Conservation (phyloP, 129 eudicot genomes). For the Helichrysum umbraculigerum region DNA sequence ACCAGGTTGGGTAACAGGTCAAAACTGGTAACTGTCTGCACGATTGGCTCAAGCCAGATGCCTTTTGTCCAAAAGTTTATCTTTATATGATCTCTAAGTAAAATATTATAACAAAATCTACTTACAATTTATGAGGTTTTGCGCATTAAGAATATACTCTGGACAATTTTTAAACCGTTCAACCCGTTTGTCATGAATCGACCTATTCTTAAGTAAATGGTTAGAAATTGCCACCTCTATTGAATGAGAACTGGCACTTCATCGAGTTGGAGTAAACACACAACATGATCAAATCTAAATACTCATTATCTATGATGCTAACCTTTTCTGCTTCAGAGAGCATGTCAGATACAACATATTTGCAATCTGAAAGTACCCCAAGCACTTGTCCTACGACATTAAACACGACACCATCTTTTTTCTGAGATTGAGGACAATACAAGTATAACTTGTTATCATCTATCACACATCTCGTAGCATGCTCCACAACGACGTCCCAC, state of each 20-base stretch:
- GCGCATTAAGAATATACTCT: no score
- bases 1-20: neutral
- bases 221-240: neutral
- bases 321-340: constrained; percentile 81
- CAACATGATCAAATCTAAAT: neutral
- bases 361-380: constrained; percentile 62
- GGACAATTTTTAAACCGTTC: neutral
- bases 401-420: constrained; percentile 67
- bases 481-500: constrained; percentile 93
- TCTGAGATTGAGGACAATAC: constrained; percentile 52
- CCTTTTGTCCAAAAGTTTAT: no score
- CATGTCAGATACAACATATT: constrained; percentile 46
- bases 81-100: no score
- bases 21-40: neutral
- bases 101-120: no score
- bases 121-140: neutral
- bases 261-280: neutral
- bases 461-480: constrained; percentile 75
- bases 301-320: neutral
- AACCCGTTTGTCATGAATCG: neutral
- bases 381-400: constrained; percentile 74
- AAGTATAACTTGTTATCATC: constrained; percentile 57
- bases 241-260: neutral
- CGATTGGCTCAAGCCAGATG: no score
- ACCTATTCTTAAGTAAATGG: no score